phyloP scores from a whole-genome alignment of 2,329 filamentous ascomycete species.

The Tolypocladium endophyticum region DNA sequence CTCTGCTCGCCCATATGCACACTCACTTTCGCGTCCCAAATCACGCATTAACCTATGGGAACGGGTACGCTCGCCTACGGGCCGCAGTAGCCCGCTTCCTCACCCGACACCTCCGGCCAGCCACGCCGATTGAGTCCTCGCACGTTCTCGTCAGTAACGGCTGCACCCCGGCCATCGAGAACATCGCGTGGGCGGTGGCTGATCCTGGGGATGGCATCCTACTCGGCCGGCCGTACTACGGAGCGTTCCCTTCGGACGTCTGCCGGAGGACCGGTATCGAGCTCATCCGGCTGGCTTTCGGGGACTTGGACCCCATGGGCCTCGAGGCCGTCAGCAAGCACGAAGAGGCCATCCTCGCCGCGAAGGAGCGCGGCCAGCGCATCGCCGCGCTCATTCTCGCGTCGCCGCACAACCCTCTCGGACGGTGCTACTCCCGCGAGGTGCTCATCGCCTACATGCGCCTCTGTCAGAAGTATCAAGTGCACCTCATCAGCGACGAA shows the following conservation, averaged over 20 bases:
- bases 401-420: constrained; percentile 41
- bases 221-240: constrained; percentile 34
- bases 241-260: constrained; percentile 35
- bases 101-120: constrained; percentile 19
- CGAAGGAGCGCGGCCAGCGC: constrained; percentile 24
- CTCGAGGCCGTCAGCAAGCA: constrained; percentile 30
- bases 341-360: constrained; percentile 29
- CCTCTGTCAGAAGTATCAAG: constrained; percentile 33
- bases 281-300: constrained; percentile 33
- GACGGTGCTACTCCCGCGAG: constrained; percentile 31
- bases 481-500: constrained; percentile 42
- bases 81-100: constrained; percentile 23
- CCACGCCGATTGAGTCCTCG: constrained; percentile 14
- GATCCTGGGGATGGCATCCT: constrained; percentile 29
- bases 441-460: constrained; percentile 29
- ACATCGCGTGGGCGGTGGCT: constrained; percentile 26
- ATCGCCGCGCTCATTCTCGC: constrained; percentile 40
- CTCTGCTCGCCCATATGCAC: constrained; percentile 30
- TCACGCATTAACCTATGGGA: constrained; percentile 28
- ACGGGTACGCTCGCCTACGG: constrained; percentile 25
- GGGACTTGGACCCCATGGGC: constrained; percentile 30
- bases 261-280: constrained; percentile 27
- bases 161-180: constrained; percentile 29
- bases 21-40: constrained; percentile 19
- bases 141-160: constrained; percentile 29